Evolutionary conservation across 495 filamentous ascomycete genomes (phyloP).

Genomic region (Aspergillus diversus): DNA sequence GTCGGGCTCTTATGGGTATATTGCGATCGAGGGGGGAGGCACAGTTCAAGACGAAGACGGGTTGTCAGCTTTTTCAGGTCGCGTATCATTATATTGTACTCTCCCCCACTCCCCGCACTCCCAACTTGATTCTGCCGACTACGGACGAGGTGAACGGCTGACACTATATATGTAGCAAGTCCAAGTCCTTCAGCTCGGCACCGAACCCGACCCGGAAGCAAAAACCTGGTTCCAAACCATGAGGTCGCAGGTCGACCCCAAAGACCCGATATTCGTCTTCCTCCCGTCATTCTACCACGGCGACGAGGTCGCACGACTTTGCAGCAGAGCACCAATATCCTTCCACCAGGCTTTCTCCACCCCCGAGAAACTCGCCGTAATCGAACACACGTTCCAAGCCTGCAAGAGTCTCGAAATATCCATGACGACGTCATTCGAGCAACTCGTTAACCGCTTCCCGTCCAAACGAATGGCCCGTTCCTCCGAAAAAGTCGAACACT

Average conservation of each 20-base stretch:
- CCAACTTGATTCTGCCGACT: too few species aligned
- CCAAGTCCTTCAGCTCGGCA: neutral
- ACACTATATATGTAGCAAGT: too few species aligned
- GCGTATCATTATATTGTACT: conserved; percentile 2
- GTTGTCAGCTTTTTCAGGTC: neutral
- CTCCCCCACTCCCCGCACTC: too few species aligned
- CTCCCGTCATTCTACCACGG: neutral
- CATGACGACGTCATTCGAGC: neutral
- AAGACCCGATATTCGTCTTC: neutral
- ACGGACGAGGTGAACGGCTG: neutral
- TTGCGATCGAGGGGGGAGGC: neutral
- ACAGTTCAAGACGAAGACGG: neutral
- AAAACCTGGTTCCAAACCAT: conserved; percentile 1
- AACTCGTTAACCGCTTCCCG: neutral
- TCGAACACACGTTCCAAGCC: neutral
- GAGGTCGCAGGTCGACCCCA: neutral
- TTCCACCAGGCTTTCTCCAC: neutral
- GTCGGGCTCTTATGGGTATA: neutral
- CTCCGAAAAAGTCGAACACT: neutral
- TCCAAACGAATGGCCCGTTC: neutral
- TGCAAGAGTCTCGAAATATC: neutral
- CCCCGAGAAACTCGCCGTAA: neutral
- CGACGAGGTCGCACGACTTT: neutral
- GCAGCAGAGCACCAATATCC: neutral
- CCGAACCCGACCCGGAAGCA: neutral